Percentiles rank a stretch among this genome's conserved stretches.
phyloP scores from a whole-genome alignment of 306 rosid species.

The Pyrus bretschneideri region DNA sequence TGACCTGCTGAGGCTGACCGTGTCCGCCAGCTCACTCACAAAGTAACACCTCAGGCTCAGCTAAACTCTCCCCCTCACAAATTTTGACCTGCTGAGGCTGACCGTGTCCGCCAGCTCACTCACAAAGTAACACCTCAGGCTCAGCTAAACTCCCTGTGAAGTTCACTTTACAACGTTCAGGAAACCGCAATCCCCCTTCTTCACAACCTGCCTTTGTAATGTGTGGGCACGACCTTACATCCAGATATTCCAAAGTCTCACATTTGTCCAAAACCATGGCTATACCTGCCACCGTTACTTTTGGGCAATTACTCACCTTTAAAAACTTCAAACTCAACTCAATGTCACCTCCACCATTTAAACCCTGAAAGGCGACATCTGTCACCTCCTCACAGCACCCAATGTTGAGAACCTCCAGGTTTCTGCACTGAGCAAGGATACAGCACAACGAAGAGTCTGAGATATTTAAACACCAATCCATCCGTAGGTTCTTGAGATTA shows the following conservation, averaged over 20 bases:
- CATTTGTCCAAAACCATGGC: slow-evolving; percentile 61
- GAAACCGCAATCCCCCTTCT: slow-evolving; percentile 71
- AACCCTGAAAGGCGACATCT: slow-evolving; percentile 67
- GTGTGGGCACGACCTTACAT: slow-evolving; percentile 80
- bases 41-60: slow-evolving; percentile 44
- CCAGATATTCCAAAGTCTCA: slow-evolving; percentile 57
- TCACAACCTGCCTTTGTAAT: slow-evolving; percentile 69
- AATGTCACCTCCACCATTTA: slow-evolving; percentile 31
- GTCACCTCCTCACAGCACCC: slow-evolving; percentile 93
- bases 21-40: slow-evolving; percentile 12
- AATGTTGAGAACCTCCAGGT: slow-evolving; percentile 69
- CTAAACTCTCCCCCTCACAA: slow-evolving; percentile 34
- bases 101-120: not conserved
- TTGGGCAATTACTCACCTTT: slow-evolving; percentile 78
- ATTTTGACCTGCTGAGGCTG: not conserved
- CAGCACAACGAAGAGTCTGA: slow-evolving; percentile 66
- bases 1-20: too few relatives aligned
- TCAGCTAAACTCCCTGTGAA: slow-evolving; percentile 59
- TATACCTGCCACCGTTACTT: slow-evolving; percentile 68
- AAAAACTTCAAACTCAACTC: slow-evolving; percentile 60
- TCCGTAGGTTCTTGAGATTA: slow-evolving; percentile 68
- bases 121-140: slow-evolving; percentile 45
- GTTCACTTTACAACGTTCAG: slow-evolving; percentile 65
- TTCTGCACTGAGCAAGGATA: slow-evolving; percentile 57
- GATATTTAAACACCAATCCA: slow-evolving; percentile 90